Percentiles rank a stretch among this genome's conserved stretches.
These are phyloP conservation scores for Wallacemonas sp. DNA, from an alignment of 208 protist species.

Conservation along the genomic window DNA sequence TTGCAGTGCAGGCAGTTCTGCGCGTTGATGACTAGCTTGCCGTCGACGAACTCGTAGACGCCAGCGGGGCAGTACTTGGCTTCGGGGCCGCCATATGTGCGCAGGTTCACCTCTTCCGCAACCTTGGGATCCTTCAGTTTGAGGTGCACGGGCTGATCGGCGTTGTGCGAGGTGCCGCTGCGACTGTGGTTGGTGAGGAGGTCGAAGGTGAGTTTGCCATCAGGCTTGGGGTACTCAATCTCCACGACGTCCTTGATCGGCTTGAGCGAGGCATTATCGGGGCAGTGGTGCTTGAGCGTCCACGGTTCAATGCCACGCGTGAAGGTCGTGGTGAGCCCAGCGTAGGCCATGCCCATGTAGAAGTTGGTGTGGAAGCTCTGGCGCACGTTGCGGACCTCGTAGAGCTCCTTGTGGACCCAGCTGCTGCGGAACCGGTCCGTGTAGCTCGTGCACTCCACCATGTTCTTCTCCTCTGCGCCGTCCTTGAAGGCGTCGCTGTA, in stretches of 20 bases:
- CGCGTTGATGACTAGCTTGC: constrained; percentile 96
- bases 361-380: constrained; percentile 91
- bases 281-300: constrained; percentile 81
- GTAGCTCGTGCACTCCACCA: constrained; percentile 80
- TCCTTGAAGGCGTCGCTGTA: constrained; percentile 68
- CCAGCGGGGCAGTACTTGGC: constrained; percentile 95
- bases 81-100: constrained; percentile 92
- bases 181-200: constrained; percentile 94
- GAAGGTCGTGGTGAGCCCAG: constrained; percentile 80
- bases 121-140: constrained; percentile 70
- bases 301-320: constrained; percentile 86
- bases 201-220: constrained; percentile 96
- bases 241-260: constrained; percentile 64
- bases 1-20: constrained; percentile 99
- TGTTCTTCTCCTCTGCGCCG: constrained; percentile 44
- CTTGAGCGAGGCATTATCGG: constrained; percentile 77
- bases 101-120: constrained; percentile 84
- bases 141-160: constrained; percentile 96
- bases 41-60: constrained; percentile 95
- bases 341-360: constrained; percentile 74
- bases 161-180: constrained; percentile 96
- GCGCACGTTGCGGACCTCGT: constrained; percentile 93
- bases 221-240: constrained; percentile 97
- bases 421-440: constrained; percentile 79
- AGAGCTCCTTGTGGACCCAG: constrained; percentile 95